phyloP scores from a whole-genome alignment of 768 basidiomycete genomes.

The Mycena haematopus region DNA sequence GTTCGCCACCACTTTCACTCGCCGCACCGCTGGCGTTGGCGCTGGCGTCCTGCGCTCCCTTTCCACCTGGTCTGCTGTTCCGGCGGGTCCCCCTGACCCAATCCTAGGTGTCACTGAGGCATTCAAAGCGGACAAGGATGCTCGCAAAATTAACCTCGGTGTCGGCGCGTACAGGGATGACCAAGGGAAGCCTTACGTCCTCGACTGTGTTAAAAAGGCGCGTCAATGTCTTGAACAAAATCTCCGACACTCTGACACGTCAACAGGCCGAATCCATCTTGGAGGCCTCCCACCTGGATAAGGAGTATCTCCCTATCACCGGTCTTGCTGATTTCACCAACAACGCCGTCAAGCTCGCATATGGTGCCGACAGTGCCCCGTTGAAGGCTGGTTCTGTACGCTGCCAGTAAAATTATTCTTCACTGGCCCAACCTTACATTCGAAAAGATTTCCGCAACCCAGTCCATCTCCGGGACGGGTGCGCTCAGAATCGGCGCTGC shows the following conservation, averaged over 20 bases:
- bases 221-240: slow-evolving; percentile 8
- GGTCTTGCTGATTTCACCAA: slow-evolving; percentile 87
- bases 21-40: slow-evolving; percentile 51
- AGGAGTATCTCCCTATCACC: slow-evolving; percentile 97
- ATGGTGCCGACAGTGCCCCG: slow-evolving; percentile 80
- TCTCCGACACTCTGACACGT: slow-evolving; percentile 3
- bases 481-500: slow-evolving; percentile 94
- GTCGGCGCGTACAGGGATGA: slow-evolving; percentile 97
- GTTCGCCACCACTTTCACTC: slow-evolving; percentile 58
- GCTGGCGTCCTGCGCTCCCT: slow-evolving; percentile 50
- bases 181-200: slow-evolving; percentile 92
- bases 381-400: slow-evolving; percentile 75
- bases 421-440: slow-evolving; percentile 23
- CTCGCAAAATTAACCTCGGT: slow-evolving; percentile 96
- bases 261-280: slow-evolving; percentile 79
- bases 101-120: slow-evolving; percentile 95
- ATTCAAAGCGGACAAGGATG: slow-evolving; percentile 93
- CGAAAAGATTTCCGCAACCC: slow-evolving; percentile 79
- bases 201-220: slow-evolving; percentile 86
- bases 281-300: slow-evolving; percentile 72
- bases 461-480: slow-evolving; percentile 97
- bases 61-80: slow-evolving; percentile 83
- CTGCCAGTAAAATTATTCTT: slow-evolving; percentile 28
- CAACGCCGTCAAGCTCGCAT: slow-evolving; percentile 88
- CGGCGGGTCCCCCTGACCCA: slow-evolving; percentile 89